Evolutionary conservation across 2,329 filamentous ascomycete species (phyloP).

Genomic region (Shiraia sp.): DNA sequence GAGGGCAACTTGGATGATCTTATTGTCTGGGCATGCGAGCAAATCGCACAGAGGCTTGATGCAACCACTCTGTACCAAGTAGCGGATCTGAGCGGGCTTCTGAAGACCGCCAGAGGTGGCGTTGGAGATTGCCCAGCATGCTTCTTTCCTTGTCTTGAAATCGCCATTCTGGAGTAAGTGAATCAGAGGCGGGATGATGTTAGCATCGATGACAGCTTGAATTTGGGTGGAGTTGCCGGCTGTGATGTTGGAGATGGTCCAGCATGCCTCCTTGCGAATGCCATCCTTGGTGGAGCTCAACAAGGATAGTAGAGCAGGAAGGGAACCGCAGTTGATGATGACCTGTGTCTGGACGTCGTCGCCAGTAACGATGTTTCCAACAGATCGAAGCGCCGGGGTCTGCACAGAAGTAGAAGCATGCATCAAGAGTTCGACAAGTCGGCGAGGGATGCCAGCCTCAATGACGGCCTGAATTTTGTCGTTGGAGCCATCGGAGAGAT

Average conservation of each 20-base stretch:
- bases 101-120: slow-evolving; percentile 96
- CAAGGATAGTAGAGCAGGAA: slow-evolving; percentile 89
- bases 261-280: slow-evolving; percentile 98
- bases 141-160: slow-evolving; percentile 98
- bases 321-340: slow-evolving; percentile 96
- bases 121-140: slow-evolving; percentile 99
- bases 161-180: slow-evolving; percentile 95
- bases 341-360: slow-evolving; percentile 99
- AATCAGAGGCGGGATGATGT: slow-evolving; percentile 95
- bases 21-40: slow-evolving; percentile 95
- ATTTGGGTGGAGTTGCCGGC: slow-evolving; percentile 98
- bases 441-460: slow-evolving; percentile 94
- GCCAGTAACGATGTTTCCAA: slow-evolving; percentile 98
- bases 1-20: slow-evolving; percentile 98
- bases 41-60: slow-evolving; percentile 98
- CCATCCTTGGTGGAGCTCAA: slow-evolving; percentile 97
- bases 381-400: slow-evolving; percentile 93
- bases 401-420: slow-evolving; percentile 98
- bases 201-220: slow-evolving; percentile 92
- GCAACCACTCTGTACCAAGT: slow-evolving; percentile 89
- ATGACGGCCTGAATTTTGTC: slow-evolving; percentile 99
- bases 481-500: slow-evolving; percentile 95
- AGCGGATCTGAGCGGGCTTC: slow-evolving; percentile 98
- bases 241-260: slow-evolving; percentile 99
- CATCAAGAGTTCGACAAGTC: slow-evolving; percentile 95